phyloP scores from a whole-genome alignment of 2,329 filamentous ascomycete genomes.

The Rutstroemia sp. region DNA sequence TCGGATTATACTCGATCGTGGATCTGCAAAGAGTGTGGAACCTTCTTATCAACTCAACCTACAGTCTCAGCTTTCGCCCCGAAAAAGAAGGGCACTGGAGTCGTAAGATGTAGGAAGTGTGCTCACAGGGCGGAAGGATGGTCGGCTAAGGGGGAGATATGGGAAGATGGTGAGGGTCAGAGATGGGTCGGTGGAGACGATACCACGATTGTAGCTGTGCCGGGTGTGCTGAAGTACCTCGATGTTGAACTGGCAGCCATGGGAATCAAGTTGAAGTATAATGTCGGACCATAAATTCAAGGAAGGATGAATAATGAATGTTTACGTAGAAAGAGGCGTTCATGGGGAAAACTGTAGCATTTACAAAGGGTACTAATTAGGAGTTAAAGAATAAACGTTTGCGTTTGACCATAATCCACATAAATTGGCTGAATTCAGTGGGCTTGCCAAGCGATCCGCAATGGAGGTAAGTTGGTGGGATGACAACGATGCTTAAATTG shows the following conservation, averaged over 20 bases:
- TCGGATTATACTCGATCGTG: slow-evolving; percentile 86
- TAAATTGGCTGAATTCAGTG: neutral
- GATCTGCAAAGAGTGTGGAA: slow-evolving; percentile 84
- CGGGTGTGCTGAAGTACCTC: slow-evolving; percentile 84
- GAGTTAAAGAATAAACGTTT: neutral
- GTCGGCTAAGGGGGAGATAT: slow-evolving; percentile 61
- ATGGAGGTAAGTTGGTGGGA: neutral
- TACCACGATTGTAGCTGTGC: slow-evolving; percentile 85
- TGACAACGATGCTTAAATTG: neutral
- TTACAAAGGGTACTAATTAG: slow-evolving; percentile 11
- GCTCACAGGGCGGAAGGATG: slow-evolving; percentile 39
- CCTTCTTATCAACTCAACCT: slow-evolving; percentile 81
- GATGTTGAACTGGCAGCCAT: slow-evolving; percentile 95
- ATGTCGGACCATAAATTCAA: slow-evolving; percentile 43
- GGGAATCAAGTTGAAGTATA: slow-evolving; percentile 92
- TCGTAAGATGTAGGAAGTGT: slow-evolving; percentile 74
- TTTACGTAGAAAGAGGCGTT: slow-evolving; percentile 11
- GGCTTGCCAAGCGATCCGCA: neutral
- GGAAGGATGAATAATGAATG: neutral
- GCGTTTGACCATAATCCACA: neutral
- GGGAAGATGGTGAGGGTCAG: slow-evolving; percentile 84
- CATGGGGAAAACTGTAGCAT: slow-evolving; percentile 13
- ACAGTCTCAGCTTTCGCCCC: slow-evolving; percentile 59
- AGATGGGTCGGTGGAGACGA: slow-evolving; percentile 85
- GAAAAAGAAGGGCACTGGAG: slow-evolving; percentile 58